Evolutionary conservation across 2,329 filamentous ascomycete species (phyloP), one percentile per base, ranked within the genome.

Genomic region (Didymella pinodella): DNA sequence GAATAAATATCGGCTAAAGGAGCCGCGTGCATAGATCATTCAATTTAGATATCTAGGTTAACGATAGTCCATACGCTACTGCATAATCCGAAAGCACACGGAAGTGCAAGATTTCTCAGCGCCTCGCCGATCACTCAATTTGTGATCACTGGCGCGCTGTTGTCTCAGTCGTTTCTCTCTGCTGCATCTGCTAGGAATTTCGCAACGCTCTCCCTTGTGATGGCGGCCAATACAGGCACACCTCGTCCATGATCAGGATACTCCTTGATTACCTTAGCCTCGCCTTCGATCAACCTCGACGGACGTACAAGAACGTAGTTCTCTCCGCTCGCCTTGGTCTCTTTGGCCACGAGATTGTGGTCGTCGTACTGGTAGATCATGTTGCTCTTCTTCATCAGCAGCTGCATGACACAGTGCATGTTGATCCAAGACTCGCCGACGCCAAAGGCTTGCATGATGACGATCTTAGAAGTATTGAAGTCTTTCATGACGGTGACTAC

Each of bases 361-460:
- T 85, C 84, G 1, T 78, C 71, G 28, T 80, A 78, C 46, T 80
- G 80, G 29, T 79, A 72, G 20, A 64, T 72, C 79, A 85, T 84
- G 58, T 81, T 80, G 34, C 77, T 80, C 41, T 81, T 71, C 31
- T 69, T 75, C 65, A 86, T 80, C n/a, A 85, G 59, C 32, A 78
- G 54, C 16, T 78, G 76, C 62, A 85, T 65, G 0, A 80, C 69
- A 32, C 74, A 78, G 43, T 78, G 71, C 57, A 84, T 66, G 48
- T 79, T 78, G 0, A 57, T 26, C 68, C 75, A 81, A 4, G 83
- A 85, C 29, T 76, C 69, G 0, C 80, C 82, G 1, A 81, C 78
- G 11, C 84, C 85, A 59, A 83, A 80, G 1, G 82, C 79, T 12
- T 81, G 83, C 71, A 86, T 79, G 47, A 83, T 74, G 26, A 86